phyloP scores from a whole-genome alignment of 805 yeast genomes.

The Saccharomyces cerevisiae region DNA sequence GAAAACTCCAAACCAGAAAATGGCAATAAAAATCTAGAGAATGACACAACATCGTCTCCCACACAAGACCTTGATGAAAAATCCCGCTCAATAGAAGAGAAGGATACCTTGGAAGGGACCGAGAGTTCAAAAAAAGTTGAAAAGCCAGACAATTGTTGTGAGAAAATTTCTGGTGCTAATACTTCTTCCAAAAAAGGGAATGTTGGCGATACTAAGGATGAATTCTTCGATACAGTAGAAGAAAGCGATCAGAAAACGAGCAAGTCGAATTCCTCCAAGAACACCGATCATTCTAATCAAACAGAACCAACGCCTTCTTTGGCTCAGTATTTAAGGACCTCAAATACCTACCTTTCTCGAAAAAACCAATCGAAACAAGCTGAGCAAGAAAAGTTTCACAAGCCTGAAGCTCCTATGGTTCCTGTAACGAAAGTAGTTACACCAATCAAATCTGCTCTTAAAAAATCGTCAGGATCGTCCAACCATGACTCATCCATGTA shows the following conservation, averaged over 20 bases:
- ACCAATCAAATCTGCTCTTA: conserved; percentile 41
- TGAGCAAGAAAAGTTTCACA: neutral
- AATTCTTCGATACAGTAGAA: neutral
- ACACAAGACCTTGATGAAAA: neutral
- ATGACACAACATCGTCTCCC: neutral
- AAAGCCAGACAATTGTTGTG: neutral
- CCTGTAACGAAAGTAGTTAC: conserved; percentile 13
- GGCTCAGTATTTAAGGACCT: conserved; percentile 43
- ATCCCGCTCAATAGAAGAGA: neutral
- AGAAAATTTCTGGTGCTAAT: neutral
- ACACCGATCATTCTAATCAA: neutral
- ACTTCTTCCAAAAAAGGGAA: neutral
- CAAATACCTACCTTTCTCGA: conserved; percentile 21
- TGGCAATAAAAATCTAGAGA: neutral
- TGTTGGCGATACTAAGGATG: neutral
- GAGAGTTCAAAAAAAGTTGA: neutral
- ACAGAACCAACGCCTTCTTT: conserved; percentile 19
- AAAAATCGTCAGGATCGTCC: conserved; percentile 24
- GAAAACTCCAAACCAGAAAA: neutral
- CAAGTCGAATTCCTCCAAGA: neutral
- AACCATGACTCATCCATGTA: conserved; percentile 14
- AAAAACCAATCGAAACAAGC: neutral
- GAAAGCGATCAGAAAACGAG: neutral
- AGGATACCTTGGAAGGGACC: neutral
- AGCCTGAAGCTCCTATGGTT: neutral